Conservation (phyloP, 2,329 filamentous ascomycete species). For the Teratosphaeria epicoccoides region DNA sequence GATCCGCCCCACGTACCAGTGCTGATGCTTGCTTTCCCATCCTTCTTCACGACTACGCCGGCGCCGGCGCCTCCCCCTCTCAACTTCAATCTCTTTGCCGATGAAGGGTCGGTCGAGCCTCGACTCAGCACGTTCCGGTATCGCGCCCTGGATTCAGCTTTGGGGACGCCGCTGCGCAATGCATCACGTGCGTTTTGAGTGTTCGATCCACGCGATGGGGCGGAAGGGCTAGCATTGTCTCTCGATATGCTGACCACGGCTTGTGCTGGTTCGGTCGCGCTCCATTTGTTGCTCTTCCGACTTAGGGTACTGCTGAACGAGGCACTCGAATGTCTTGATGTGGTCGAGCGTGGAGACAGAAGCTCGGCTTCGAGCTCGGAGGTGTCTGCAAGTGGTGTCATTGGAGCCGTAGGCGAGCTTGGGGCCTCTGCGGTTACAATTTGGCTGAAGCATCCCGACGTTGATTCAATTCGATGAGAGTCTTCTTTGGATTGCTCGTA, state of each 20-base stretch:
- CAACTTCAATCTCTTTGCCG: neutral
- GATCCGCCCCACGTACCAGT: neutral
- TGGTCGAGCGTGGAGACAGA: neutral
- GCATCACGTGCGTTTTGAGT: neutral
- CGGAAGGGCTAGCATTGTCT: neutral
- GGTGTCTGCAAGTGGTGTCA: neutral
- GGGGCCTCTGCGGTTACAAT: neutral
- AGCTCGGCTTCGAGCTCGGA: neutral
- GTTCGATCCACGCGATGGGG: neutral
- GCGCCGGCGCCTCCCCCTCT: neutral
- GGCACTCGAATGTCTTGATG: neutral
- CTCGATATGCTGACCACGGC: neutral
- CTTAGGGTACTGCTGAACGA: neutral
- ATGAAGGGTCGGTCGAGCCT: neutral
- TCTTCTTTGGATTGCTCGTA: neutral
- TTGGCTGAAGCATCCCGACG: too few relatives aligned
- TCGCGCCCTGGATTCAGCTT: neutral
- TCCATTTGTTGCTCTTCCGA: neutral
- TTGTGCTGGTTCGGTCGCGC: neutral
- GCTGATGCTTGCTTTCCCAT: neutral
- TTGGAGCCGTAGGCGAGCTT: neutral
- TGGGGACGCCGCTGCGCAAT: neutral
- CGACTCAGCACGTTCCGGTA: neutral
- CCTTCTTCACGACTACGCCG: neutral
- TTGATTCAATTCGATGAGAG: too few relatives aligned